phyloP scores from a whole-genome alignment of 306 rosid species.

The Pterocarpus santalinus region DNA sequence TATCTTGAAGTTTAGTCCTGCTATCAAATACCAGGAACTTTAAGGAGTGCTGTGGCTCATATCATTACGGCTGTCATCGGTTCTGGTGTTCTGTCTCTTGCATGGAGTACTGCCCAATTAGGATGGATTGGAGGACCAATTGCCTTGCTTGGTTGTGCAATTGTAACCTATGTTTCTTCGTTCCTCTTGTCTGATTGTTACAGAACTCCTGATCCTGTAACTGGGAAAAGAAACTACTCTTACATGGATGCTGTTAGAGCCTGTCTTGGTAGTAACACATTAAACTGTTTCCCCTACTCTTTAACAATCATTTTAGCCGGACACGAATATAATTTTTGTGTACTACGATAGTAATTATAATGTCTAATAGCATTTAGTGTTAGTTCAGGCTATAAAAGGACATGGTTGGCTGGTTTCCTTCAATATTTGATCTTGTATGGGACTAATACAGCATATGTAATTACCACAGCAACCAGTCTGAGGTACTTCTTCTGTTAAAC shows the following conservation, averaged over 20 bases:
- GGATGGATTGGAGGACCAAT: constrained; percentile 81
- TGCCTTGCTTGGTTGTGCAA: constrained; percentile 58
- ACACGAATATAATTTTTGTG: not conserved
- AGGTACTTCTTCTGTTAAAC: constrained; percentile 54
- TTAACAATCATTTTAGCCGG: not conserved
- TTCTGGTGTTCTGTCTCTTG: constrained; percentile 76
- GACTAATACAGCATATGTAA: constrained; percentile 64
- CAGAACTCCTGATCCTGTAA: constrained; percentile 69
- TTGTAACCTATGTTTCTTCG: constrained; percentile 66
- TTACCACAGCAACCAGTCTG: constrained; percentile 73
- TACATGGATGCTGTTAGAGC: constrained; percentile 76
- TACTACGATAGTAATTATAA: not conserved
- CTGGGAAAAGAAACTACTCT: constrained; percentile 71
- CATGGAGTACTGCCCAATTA: constrained; percentile 74
- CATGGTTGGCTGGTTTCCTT: constrained; percentile 65
- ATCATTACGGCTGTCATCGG: constrained; percentile 84
- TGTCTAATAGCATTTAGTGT: constrained; percentile 44
- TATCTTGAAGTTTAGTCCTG: constrained; percentile 34
- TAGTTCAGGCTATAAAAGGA: constrained; percentile 63
- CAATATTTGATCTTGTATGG: constrained; percentile 75
- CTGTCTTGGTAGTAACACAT: constrained; percentile 61
- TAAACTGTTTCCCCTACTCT: not conserved
- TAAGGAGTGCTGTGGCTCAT: constrained; percentile 68
- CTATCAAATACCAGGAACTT: constrained; percentile 54
- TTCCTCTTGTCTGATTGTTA: constrained; percentile 72